A percentile compares a stretch with the other conserved stretches of the same genome.
Evolutionary conservation across 495 filamentous ascomycete species (phyloP).

Genomic region (Clohesyomyces aquaticus): DNA sequence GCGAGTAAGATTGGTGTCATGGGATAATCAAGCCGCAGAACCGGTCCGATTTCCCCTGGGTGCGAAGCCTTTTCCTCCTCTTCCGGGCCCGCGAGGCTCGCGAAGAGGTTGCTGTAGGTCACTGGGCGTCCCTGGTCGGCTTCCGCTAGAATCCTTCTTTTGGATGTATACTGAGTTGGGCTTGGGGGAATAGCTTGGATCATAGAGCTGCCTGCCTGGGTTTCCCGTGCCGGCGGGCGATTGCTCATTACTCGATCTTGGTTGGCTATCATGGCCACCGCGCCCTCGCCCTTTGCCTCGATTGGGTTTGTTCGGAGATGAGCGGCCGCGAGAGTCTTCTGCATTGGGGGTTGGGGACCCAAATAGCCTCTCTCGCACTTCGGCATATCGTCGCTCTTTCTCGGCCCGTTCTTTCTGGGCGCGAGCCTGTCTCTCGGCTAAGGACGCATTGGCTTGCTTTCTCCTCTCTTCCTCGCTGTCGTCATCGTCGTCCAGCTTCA

Average conservation of each 20-base stretch:
- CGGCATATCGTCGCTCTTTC: slow-evolving; percentile 85
- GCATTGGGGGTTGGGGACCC: slow-evolving; percentile 60
- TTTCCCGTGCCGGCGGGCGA: slow-evolving; percentile 47
- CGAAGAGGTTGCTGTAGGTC: slow-evolving; percentile 65
- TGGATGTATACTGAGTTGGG: slow-evolving; percentile 59
- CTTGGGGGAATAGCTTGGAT: slow-evolving; percentile 70
- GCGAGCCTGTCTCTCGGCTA: slow-evolving; percentile 73
- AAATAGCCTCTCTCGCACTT: slow-evolving; percentile 82
- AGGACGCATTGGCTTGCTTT: slow-evolving; percentile 57
- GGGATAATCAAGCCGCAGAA: slow-evolving; percentile 1
- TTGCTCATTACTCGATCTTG: slow-evolving; percentile 53
- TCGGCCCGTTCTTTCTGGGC: slow-evolving; percentile 79
- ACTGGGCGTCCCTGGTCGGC: slow-evolving; percentile 52
- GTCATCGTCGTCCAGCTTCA: slow-evolving; percentile 62
- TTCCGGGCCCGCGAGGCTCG: slow-evolving; percentile 73
- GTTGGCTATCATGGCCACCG: slow-evolving; percentile 51
- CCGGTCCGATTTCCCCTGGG: slow-evolving; percentile 50
- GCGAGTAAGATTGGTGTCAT: background rate
- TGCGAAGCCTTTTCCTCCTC: slow-evolving; percentile 70
- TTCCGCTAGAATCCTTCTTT: slow-evolving; percentile 54
- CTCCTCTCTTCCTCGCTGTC: slow-evolving; percentile 69
- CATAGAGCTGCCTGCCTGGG: slow-evolving; percentile 64
- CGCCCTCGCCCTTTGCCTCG: slow-evolving; percentile 41
- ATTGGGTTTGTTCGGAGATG: slow-evolving; percentile 54
- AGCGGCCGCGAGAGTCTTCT: slow-evolving; percentile 59